Conservation (phyloP, 164 flowering plant species). For the Echeveria elegans region DNA sequence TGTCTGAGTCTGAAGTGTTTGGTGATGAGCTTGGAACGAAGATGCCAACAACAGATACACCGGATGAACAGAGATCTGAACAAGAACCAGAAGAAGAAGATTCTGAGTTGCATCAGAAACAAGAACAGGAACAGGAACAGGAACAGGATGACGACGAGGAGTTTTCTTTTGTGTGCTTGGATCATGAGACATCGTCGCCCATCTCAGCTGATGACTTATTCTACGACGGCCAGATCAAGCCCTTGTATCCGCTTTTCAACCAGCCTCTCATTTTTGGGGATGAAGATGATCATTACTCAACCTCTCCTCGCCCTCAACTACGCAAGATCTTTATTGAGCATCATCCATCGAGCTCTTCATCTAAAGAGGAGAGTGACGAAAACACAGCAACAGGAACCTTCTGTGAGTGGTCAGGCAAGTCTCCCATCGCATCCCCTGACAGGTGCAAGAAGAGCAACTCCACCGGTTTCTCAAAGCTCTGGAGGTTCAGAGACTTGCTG, state of each 20-base stretch:
- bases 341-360: background rate
- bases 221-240: conserved; percentile 29
- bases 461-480: conserved; percentile 5
- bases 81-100: background rate
- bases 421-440: background rate
- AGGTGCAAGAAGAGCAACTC: conserved; percentile 11
- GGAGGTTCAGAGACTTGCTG: conserved; percentile 11
- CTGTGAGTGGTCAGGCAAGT: conserved; percentile 6
- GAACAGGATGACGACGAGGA: conserved; percentile 20
- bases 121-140: background rate
- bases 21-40: conserved; percentile 11
- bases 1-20: conserved; percentile 7
- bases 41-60: background rate
- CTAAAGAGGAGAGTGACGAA: background rate
- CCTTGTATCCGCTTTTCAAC: conserved; percentile 23
- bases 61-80: background rate
- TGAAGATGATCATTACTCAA: background rate
- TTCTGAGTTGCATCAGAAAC: background rate
- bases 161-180: conserved; percentile 23
- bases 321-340: conserved; percentile 8
- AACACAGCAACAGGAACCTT: background rate
- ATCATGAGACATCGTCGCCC: conserved; percentile 22
- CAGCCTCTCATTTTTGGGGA: conserved; percentile 12
- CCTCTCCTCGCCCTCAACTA: background rate
- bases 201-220: conserved; percentile 30